These are phyloP conservation scores for Argentina anserina DNA, from an alignment of 306 rosid genomes.

Conservation along the genomic window DNA sequence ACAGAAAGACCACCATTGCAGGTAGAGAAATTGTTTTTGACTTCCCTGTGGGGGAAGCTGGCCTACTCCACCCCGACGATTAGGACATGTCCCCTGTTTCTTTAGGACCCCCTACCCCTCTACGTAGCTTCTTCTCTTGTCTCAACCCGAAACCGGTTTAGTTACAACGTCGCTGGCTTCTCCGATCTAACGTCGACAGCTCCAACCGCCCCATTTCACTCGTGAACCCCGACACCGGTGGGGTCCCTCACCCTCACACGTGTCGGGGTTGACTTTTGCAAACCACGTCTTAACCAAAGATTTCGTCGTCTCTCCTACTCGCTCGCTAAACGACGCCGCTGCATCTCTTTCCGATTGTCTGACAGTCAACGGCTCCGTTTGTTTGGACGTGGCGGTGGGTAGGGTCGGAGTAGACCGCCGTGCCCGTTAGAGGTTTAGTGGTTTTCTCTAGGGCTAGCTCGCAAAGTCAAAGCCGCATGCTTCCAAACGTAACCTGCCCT, in stretches of 20 bases:
- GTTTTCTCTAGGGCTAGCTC: constrained; percentile 24
- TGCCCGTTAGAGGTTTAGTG: constrained; percentile 5
- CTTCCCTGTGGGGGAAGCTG: neutral
- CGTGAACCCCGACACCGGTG: constrained; percentile 27
- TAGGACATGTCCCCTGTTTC: neutral
- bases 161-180: constrained; percentile 18
- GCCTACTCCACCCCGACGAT: neutral
- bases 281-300: constrained; percentile 10
- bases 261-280: constrained; percentile 41
- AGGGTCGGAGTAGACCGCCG: neutral
- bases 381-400: constrained; percentile 8
- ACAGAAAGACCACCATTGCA: neutral
- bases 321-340: constrained; percentile 38
- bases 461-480: constrained; percentile 59
- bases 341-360: constrained; percentile 33
- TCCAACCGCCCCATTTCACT: constrained; percentile 12
- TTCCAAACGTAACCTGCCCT: constrained; percentile 52
- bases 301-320: neutral
- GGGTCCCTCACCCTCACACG: neutral
- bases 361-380: constrained; percentile 43
- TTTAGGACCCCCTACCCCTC: neutral
- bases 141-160: neutral
- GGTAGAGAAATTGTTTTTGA: neutral
- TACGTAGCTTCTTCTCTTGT: neutral
- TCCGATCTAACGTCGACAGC: constrained; percentile 15